phyloP scores from a whole-genome alignment of 495 filamentous ascomycete genomes.

The Eremomyces bilateralis region DNA sequence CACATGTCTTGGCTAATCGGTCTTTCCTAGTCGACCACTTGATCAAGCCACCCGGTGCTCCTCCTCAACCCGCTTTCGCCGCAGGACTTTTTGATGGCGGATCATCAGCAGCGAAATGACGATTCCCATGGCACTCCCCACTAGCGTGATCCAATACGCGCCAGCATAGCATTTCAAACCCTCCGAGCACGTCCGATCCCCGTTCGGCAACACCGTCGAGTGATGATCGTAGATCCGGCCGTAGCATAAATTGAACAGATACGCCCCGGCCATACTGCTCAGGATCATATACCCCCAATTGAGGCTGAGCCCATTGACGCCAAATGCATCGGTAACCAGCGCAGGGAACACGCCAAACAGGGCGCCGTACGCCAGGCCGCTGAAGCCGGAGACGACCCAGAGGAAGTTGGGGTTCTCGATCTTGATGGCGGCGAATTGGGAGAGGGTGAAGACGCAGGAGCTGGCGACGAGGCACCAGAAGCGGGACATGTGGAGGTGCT shows the following conservation, averaged over 20 bases:
- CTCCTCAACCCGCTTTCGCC: constrained; percentile 7
- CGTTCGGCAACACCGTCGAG: constrained; percentile 40
- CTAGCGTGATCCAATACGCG: constrained; percentile 69
- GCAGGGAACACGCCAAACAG: constrained; percentile 90
- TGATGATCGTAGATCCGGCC: constrained; percentile 62
- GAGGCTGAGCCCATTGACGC: constrained; percentile 48
- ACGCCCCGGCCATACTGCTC: constrained; percentile 61
- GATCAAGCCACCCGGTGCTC: too few relatives aligned
- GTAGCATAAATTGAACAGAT: constrained; percentile 84
- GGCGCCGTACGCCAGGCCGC: constrained; percentile 80
- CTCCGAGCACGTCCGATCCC: constrained; percentile 52
- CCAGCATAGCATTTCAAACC: constrained; percentile 61
- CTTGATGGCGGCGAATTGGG: constrained; percentile 58
- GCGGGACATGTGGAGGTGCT: constrained; percentile 53
- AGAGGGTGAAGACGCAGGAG: constrained; percentile 52
- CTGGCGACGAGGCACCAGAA: constrained; percentile 77
- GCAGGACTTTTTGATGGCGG: constrained; percentile 33
- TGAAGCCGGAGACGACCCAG: constrained; percentile 56
- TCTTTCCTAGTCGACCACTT: too few relatives aligned
- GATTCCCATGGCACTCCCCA: constrained; percentile 48
- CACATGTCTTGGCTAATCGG: too few relatives aligned
- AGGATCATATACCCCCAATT: constrained; percentile 86
- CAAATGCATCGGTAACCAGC: constrained; percentile 78
- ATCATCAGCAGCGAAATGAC: constrained; percentile 56
- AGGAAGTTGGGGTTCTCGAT: constrained; percentile 64